A percentile compares a stretch with the other conserved stretches of the same genome.
phyloP scores from a whole-genome alignment of 2,329 filamentous ascomycete species.

The Alternaria viburni region DNA sequence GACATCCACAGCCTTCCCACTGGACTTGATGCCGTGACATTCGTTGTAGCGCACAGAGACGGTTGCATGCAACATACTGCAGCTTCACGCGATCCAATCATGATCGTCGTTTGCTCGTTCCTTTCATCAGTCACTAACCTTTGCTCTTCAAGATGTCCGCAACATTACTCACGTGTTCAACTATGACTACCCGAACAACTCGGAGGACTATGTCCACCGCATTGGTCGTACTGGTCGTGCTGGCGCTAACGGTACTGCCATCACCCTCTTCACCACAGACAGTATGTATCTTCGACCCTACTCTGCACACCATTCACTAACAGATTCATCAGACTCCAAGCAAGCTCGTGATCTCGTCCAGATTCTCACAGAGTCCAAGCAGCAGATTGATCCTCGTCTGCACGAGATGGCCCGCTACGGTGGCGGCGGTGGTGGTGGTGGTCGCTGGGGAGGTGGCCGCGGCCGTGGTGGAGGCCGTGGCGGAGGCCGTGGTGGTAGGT shows the following conservation, averaged over 20 bases:
- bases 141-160: constrained; percentile 90
- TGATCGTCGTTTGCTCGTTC: constrained; percentile 56
- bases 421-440: constrained; percentile 77
- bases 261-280: constrained; percentile 98
- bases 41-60: constrained; percentile 61
- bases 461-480: constrained; percentile 70
- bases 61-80: constrained; percentile 60
- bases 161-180: constrained; percentile 99
- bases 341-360: constrained; percentile 91
- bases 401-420: constrained; percentile 95
- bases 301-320: constrained; percentile 32
- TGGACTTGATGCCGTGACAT: constrained; percentile 53
- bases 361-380: constrained; percentile 94
- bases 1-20: constrained; percentile 60
- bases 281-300: constrained; percentile 69
- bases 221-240: constrained; percentile 73
- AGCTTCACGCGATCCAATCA: constrained; percentile 66
- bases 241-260: constrained; percentile 92
- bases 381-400: constrained; percentile 95
- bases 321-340: constrained; percentile 54
- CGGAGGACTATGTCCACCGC: constrained; percentile 72
- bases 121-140: constrained; percentile 74
- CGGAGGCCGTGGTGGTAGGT: constrained; percentile 57
- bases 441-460: constrained; percentile 70
- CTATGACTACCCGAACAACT: constrained; percentile 99